Evolutionary conservation across 176 grass and related monocot species (phyloP).

Genomic region (Cocos nucifera): DNA sequence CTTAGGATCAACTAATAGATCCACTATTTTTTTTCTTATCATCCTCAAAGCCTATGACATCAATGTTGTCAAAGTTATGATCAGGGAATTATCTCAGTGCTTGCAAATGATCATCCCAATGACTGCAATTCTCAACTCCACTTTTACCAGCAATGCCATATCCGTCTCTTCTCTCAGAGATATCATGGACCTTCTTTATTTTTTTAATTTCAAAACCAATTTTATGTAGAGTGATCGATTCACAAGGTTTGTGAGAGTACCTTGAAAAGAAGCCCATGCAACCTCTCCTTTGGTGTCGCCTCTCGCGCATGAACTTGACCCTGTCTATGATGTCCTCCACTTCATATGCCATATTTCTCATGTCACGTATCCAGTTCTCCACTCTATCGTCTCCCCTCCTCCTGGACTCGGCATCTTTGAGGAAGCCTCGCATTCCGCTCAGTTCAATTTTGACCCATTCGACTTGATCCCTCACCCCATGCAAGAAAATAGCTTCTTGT

Average conservation of each 20-base stretch:
- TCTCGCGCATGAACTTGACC: background rate
- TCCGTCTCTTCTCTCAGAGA: background rate
- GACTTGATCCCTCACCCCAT: too few relatives aligned
- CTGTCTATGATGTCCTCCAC: constrained; percentile 16
- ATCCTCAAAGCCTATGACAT: constrained; percentile 9
- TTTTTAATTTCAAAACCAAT: background rate
- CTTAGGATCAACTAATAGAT: background rate
- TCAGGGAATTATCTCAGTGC: too few relatives aligned
- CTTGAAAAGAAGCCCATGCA: constrained; percentile 18
- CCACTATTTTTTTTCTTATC: constrained; percentile 11
- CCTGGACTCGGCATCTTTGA: too few relatives aligned
- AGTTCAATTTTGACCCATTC: too few relatives aligned
- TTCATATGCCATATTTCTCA: constrained; percentile 20
- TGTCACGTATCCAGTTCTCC: background rate
- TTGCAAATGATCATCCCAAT: background rate
- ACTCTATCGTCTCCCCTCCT: background rate
- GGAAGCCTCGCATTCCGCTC: too few relatives aligned
- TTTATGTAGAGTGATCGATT: background rate
- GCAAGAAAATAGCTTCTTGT: too few relatives aligned
- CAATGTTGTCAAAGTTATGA: background rate
- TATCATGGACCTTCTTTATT: background rate
- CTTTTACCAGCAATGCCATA: constrained; percentile 11
- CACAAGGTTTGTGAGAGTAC: background rate
- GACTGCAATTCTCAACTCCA: too few relatives aligned
- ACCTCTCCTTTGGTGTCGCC: constrained; percentile 13